Percentiles rank a stretch among this genome's conserved stretches.
phyloP scores from a whole-genome alignment of 2,329 filamentous ascomycete genomes.

The Dichotomopilus funicola region DNA sequence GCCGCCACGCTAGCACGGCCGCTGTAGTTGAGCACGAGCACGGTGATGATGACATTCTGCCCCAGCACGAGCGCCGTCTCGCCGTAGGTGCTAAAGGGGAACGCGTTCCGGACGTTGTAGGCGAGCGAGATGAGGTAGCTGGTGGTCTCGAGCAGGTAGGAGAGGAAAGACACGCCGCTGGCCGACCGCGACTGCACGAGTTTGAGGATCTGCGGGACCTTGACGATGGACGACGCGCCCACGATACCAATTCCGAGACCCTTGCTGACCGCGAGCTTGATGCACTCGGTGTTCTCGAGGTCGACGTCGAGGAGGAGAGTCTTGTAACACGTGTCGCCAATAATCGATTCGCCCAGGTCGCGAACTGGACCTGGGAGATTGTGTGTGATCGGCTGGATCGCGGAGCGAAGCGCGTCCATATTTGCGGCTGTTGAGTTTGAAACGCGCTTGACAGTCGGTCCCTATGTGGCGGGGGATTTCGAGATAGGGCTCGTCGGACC shows the following conservation, averaged over 20 bases:
- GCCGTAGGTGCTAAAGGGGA: slow-evolving; percentile 94
- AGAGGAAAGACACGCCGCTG: slow-evolving; percentile 78
- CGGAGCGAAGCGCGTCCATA: slow-evolving; percentile 57
- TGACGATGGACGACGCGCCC: slow-evolving; percentile 81
- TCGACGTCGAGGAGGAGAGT: slow-evolving; percentile 80
- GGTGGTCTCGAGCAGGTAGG: slow-evolving; percentile 85
- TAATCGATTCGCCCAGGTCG: slow-evolving; percentile 68
- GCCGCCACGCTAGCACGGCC: slow-evolving; percentile 63
- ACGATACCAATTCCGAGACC: slow-evolving; percentile 91
- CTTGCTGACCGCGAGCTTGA: slow-evolving; percentile 88
- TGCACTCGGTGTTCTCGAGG: slow-evolving; percentile 66
- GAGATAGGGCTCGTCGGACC: background rate
- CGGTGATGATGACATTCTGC: slow-evolving; percentile 86
- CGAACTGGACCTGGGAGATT: slow-evolving; percentile 68
- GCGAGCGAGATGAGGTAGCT: slow-evolving; percentile 83
- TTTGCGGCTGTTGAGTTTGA: slow-evolving; percentile 2
- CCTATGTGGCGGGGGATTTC: background rate
- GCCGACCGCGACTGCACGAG: slow-evolving; percentile 74
- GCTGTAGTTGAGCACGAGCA: slow-evolving; percentile 78
- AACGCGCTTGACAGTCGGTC: background rate
- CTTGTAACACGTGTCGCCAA: slow-evolving; percentile 80
- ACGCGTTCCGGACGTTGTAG: slow-evolving; percentile 85
- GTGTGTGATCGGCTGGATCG: slow-evolving; percentile 63
- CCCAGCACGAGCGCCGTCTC: slow-evolving; percentile 87
- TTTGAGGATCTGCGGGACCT: slow-evolving; percentile 95